Base-by-base conservation (phyloP, 495 filamentous ascomycete genomes). In the Amniculicola lignicola region DNA sequence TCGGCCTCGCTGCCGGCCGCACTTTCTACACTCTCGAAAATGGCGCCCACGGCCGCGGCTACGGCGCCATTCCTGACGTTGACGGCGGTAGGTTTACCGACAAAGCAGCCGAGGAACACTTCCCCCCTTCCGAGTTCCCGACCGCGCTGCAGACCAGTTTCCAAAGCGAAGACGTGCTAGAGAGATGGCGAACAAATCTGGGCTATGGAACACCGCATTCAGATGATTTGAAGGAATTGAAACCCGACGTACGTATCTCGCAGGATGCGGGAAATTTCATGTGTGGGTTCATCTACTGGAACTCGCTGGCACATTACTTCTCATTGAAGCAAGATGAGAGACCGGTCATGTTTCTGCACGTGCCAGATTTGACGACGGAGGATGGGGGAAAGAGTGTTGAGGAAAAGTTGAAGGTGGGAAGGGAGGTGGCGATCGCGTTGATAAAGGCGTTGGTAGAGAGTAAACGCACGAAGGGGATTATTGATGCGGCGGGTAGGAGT, bases 271-370 rank as follows among this genome's bases (percentile, higher is more conserved):
- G 90, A 0, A 83, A 80, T 38, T 95, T 86, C 64, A 73, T 92
- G 14, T 95, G 90, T 67, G 90, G 92, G 61, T 95, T 90, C 65
- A 90, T 86, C 42, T 93, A 88, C 69, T 94, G 83, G 71, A 84
- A 84, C 4, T 87, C 81, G 57, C 62, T 95, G 67, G 77, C 83
- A 16, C 67, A 65, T 44, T 69, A 62, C 33, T 68, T 73, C 28
- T 1, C 15, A 5, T 16, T 65, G 51, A n/a, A 51, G 47, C 15
- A 48, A 14, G 43, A 44, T 7, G 28, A 46, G 2, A 31, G 71
- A 75, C 42, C 74, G 74, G 82, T 90, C 14, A 67, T 85, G 23
- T 95, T 95, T 65, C 70, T 92, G 49, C 90, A 95, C 65, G 86
- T 94, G 1, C 90, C 90, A 6, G 75, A 77, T 9, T 76, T 81